A percentile compares a stretch with the other conserved stretches of the same genome.
Evolutionary conservation across 179 eudicot species (phyloP).

Genomic region (Beta corolliflora): DNA sequence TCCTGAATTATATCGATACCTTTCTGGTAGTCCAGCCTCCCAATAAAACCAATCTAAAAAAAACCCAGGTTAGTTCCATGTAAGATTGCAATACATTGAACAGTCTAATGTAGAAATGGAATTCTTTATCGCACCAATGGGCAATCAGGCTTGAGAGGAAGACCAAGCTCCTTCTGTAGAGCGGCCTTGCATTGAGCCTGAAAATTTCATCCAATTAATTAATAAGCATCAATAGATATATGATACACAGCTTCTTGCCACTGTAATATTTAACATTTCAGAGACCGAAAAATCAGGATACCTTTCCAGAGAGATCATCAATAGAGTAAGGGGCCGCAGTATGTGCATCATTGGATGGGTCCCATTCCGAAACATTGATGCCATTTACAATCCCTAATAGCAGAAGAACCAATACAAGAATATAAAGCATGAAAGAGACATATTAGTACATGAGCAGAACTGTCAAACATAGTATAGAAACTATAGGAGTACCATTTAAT

Average conservation of each 20-base stretch:
- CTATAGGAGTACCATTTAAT: conserved; percentile 44
- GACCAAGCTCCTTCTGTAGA: conserved; percentile 89
- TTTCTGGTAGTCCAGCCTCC: conserved; percentile 97
- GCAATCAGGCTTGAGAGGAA: conserved; percentile 80
- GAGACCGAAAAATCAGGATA: conserved; percentile 17
- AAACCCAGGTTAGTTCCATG: neutral
- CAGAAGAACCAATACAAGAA: conserved; percentile 9
- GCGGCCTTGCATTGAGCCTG: conserved; percentile 82
- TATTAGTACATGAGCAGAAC: neutral
- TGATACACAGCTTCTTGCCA: neutral
- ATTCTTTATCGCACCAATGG: conserved; percentile 69
- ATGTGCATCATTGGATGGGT: conserved; percentile 73
- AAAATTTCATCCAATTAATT: conserved; percentile 13
- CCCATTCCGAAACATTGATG: conserved; percentile 72
- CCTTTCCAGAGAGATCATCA: conserved; percentile 96
- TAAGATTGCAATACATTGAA: neutral
- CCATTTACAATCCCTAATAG: conserved; percentile 84
- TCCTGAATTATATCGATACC: conserved; percentile 82
- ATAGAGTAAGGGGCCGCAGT: conserved; percentile 67
- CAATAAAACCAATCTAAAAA: conserved; percentile 89
- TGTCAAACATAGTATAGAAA: neutral
- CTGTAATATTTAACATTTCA: neutral
- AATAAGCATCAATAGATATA: neutral
- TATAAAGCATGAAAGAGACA: neutral
- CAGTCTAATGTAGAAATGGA: neutral